A percentile compares a stretch with the other conserved stretches of the same genome.
phyloP scores from a whole-genome alignment of 768 basidiomycete genomes.

The Clitopilus hobsonii region DNA sequence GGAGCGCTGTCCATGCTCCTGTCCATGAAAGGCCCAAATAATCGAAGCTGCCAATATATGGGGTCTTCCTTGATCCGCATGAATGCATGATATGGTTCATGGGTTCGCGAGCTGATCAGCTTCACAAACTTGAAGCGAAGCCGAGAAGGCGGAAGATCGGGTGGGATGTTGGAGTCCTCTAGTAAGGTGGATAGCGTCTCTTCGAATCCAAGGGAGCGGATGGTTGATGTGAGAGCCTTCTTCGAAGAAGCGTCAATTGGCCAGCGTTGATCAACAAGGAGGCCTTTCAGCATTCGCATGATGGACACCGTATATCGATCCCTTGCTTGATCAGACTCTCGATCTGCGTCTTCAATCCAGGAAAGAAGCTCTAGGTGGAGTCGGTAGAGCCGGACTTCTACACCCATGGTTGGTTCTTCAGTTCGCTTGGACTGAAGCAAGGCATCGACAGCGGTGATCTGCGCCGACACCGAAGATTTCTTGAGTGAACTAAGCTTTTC shows the following conservation, averaged over 20 bases:
- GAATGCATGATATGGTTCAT: slow-evolving; percentile 36
- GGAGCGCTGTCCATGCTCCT: slow-evolving; percentile 59
- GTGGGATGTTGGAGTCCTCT: too few relatives aligned
- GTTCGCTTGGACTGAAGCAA: slow-evolving; percentile 42
- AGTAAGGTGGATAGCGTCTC: too few relatives aligned
- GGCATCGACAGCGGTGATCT: slow-evolving; percentile 26
- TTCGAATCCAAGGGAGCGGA: slow-evolving; percentile 44
- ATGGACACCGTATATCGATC: slow-evolving; percentile 44
- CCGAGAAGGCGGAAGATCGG: slow-evolving; percentile 16
- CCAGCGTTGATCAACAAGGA: slow-evolving; percentile 25
- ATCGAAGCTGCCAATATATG: slow-evolving; percentile 61
- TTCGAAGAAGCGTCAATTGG: slow-evolving; percentile 28
- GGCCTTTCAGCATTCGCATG: slow-evolving; percentile 44
- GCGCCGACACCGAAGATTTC: slow-evolving; percentile 21
- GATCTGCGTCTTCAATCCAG: slow-evolving; percentile 47
- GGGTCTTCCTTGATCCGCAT: slow-evolving; percentile 57
- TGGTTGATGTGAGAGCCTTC: slow-evolving; percentile 31
- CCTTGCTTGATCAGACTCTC: slow-evolving; percentile 29
- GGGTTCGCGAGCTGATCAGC: slow-evolving; percentile 42
- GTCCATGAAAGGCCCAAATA: slow-evolving; percentile 71
- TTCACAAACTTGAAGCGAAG: slow-evolving; percentile 53
- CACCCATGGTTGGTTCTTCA: slow-evolving; percentile 35
- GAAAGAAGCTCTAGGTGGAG: slow-evolving; percentile 44
- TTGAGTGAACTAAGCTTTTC: slow-evolving; percentile 37
- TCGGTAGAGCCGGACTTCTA: slow-evolving; percentile 48